Base-by-base conservation (phyloP, 2,329 filamentous ascomycete genomes). In the Epichloe amarillans region DNA sequence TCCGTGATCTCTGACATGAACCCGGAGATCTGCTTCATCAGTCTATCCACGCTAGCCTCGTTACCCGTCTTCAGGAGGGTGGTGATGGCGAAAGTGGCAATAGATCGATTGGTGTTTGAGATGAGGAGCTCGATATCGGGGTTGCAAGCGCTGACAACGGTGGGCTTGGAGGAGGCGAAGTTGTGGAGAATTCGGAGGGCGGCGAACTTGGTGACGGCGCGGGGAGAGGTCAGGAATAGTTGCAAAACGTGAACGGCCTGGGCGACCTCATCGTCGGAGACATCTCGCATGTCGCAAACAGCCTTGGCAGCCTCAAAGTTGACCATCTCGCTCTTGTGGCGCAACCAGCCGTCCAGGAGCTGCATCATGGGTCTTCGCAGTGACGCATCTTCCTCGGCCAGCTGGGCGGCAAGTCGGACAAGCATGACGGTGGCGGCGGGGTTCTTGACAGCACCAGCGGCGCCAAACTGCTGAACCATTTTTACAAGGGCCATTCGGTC, bases 1-100 rank as follows among this genome's bases (percentile, higher is more conserved):
- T 98, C 93, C 6, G 91, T 96, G 58, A 97, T 97, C 69, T 97
- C 93, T 4, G 90, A 88, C 93, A 98, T 97, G 73, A 98, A 96
- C 39, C 86, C 85, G 23, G 88, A 89, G 55, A 98, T 97, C 68
- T 97, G 90, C 77, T 96, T 96, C 89, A 98, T 96, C 58, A 98
- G 72, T 50, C 93, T 83, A 66, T 98, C 93, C 43, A 98, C 93
- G 58, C 89, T 96, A 39, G 88, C 88, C 71, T 98, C 93, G 64
- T 97, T 98, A 54, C 93, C 93, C 11, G 93, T 98, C 79, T 97
- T 97, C 56, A 98, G 83, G 30, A 98, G 79, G 2, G 93, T 98
- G 2, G 93, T 98, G 60, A 98, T 97, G 57, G 93, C 93, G 66
- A 96, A 98, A 2, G 93, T 98, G 52, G 93, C 93, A 62, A 98